Conservation (phyloP, 495 filamentous ascomycete genomes). For the Podospora pseudoanserina region DNA sequence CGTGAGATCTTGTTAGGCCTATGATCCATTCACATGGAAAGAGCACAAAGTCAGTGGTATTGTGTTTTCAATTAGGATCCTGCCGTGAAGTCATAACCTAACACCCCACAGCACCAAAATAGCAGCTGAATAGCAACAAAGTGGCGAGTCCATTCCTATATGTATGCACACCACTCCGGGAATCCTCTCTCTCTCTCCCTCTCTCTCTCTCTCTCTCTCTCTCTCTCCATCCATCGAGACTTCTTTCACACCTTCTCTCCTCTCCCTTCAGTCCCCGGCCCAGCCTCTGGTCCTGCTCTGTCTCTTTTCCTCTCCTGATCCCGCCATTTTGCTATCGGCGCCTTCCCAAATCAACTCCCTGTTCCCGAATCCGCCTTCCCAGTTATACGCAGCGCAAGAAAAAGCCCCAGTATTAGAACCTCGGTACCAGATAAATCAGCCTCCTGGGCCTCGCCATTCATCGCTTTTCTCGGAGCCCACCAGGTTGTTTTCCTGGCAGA, state of each 20-base stretch:
- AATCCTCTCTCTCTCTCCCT: neutral
- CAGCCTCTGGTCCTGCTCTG: constrained; percentile 7
- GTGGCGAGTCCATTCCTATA: constrained; percentile 13
- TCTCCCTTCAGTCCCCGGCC: neutral
- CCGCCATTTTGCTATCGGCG: neutral
- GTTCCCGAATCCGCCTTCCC: constrained; percentile 17
- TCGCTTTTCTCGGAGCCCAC: constrained; percentile 38
- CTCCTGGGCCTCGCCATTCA: constrained; percentile 47
- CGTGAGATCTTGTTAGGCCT: neutral
- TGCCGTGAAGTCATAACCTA: constrained; percentile 43
- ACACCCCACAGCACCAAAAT: constrained; percentile 31
- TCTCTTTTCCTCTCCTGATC: constrained; percentile 2
- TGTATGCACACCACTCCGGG: neutral
- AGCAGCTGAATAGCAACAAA: constrained; percentile 17
- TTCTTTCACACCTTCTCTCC: neutral
- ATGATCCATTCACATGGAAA: neutral
- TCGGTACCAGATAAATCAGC: constrained; percentile 36
- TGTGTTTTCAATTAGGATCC: constrained; percentile 38
- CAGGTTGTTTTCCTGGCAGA: neutral
- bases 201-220: neutral
- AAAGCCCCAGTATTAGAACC: constrained; percentile 35
- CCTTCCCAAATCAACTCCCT: constrained; percentile 11
- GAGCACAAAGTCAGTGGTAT: constrained; percentile 7
- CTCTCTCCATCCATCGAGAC: neutral
- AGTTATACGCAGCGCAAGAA: constrained; percentile 16